phyloP scores from a whole-genome alignment of 176 grass and related monocot species.

The Puya raimondii region DNA sequence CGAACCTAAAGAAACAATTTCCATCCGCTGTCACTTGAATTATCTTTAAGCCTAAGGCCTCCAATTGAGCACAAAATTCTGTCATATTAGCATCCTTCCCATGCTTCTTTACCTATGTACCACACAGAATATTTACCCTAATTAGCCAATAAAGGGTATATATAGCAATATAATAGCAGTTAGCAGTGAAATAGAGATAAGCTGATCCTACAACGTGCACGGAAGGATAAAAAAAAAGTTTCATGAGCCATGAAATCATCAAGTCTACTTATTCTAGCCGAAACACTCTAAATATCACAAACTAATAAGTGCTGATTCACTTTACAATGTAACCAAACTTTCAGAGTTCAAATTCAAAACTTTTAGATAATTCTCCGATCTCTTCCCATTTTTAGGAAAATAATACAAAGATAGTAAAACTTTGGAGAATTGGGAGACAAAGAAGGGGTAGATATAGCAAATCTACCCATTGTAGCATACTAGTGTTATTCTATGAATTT shows the following conservation, averaged over 20 bases:
- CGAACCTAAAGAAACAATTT: slow-evolving; percentile 96
- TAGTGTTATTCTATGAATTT: no score
- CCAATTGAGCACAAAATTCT: slow-evolving; percentile 59
- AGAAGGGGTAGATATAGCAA: no score
- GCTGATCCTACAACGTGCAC: neutral
- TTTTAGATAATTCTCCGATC: no score
- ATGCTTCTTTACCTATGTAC: slow-evolving; percentile 50
- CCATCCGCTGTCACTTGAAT: slow-evolving; percentile 70
- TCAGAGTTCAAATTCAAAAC: no score
- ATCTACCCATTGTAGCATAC: no score
- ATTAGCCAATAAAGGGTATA: neutral
- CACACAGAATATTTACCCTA: neutral
- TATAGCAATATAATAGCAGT: neutral
- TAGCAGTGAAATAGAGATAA: neutral
- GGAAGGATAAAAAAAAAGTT: neutral
- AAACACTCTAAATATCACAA: neutral
- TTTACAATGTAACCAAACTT: no score
- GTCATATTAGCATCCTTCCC: slow-evolving; percentile 60
- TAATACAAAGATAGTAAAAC: no score
- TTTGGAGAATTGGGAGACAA: no score
- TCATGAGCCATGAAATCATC: neutral
- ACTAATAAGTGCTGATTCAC: neutral
- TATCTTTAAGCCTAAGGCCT: slow-evolving; percentile 56
- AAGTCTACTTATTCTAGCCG: neutral
- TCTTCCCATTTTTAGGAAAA: no score